phyloP scores from a whole-genome alignment of 1,284 basidiomycete genomes.

The Apiotrichum veenhuisii region DNA sequence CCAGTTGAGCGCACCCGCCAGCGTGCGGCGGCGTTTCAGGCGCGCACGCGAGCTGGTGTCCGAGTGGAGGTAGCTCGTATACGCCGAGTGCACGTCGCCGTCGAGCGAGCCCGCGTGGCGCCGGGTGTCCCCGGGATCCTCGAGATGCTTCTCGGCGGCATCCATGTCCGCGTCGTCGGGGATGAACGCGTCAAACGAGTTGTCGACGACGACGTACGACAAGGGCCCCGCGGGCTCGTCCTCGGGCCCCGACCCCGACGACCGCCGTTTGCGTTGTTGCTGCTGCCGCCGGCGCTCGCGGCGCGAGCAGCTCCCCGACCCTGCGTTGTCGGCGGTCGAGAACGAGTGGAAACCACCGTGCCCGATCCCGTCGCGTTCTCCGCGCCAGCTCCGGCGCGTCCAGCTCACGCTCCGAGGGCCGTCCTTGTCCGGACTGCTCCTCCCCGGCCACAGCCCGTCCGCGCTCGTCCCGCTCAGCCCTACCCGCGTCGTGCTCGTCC shows the following conservation, averaged over 20 bases:
- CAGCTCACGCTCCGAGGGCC: not conserved
- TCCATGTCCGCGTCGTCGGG: not conserved
- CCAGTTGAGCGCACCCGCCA: not conserved
- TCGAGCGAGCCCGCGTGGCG: not conserved
- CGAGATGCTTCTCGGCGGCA: not conserved
- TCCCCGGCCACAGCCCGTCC: not conserved
- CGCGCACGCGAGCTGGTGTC: not conserved
- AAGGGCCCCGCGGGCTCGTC: not conserved
- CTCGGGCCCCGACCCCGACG: not conserved
- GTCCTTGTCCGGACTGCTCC: not conserved
- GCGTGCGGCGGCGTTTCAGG: not conserved
- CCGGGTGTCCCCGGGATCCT: not conserved
- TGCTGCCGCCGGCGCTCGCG: not conserved
- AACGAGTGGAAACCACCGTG: not conserved
- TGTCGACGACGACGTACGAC: conserved; percentile 1
- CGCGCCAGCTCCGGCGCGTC: not conserved
- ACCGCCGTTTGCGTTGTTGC: not conserved
- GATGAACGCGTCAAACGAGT: not conserved
- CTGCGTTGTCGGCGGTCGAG: too few species aligned
- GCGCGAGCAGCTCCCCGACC: not conserved
- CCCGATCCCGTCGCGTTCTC: not conserved
- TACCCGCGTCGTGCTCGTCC: too few species aligned
- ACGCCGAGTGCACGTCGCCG: not conserved
- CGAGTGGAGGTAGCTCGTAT: not conserved
- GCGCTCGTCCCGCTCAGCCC: not conserved